These are phyloP conservation scores for Penicillium capsulatum DNA, from an alignment of 2,329 filamentous ascomycete genomes.

Conservation along the genomic window DNA sequence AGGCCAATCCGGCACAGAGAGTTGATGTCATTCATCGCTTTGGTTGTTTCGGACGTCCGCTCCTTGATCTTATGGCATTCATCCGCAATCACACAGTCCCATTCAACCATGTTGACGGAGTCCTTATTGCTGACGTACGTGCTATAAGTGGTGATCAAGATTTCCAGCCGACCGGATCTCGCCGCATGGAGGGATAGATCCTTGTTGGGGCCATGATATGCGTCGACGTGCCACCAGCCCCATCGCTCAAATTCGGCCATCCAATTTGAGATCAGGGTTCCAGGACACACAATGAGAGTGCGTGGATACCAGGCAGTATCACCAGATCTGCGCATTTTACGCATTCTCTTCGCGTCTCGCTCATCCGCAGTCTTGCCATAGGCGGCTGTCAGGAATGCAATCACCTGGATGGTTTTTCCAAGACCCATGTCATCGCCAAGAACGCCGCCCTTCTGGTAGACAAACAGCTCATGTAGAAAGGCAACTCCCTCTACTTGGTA, in stretches of 20 bases:
- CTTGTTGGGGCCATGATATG: constrained; percentile 71
- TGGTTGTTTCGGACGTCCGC: constrained; percentile 67
- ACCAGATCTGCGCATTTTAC: constrained; percentile 67
- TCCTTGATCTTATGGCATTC: constrained; percentile 92
- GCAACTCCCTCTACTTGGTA: constrained; percentile 84
- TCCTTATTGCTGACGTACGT: constrained; percentile 77
- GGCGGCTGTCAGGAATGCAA: constrained; percentile 81
- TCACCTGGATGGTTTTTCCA: constrained; percentile 95
- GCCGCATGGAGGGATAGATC: constrained; percentile 70
- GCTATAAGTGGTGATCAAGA: constrained; percentile 90
- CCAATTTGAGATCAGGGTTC: constrained; percentile 88
- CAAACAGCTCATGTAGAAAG: constrained; percentile 83
- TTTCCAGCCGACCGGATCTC: constrained; percentile 70
- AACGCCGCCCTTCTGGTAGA: constrained; percentile 85
- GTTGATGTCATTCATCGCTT: constrained; percentile 86
- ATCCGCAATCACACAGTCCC: constrained; percentile 93
- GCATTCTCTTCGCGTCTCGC: constrained; percentile 78
- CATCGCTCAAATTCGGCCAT: constrained; percentile 77
- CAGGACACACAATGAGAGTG: constrained; percentile 82
- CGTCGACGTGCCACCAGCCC: constrained; percentile 92
- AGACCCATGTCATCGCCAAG: constrained; percentile 97
- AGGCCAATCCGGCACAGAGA: constrained; percentile 87
- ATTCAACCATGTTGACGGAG: constrained; percentile 76
- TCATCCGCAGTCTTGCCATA: constrained; percentile 94
- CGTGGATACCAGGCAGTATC: constrained; percentile 71